Percentiles rank a stretch among this genome's conserved stretches.
phyloP scores from a whole-genome alignment of 2,329 filamentous ascomycete genomes.

The Truncatella angustata region DNA sequence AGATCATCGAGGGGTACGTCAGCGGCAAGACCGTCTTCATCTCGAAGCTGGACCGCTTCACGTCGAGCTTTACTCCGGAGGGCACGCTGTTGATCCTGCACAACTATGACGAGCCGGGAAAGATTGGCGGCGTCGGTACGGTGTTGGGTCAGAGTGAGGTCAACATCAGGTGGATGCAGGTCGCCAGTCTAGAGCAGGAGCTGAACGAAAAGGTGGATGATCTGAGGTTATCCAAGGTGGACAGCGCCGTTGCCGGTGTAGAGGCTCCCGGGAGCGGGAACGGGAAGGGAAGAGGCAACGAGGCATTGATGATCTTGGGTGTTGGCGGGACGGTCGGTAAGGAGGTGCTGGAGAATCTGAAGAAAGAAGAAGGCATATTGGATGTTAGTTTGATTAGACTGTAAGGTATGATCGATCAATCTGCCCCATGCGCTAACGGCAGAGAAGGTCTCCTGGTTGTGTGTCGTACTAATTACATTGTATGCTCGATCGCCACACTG shows the following conservation, averaged over 20 bases:
- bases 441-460: too few species aligned
- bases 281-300: slow-evolving; percentile 43
- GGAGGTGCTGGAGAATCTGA: slow-evolving; percentile 50
- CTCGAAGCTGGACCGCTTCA: slow-evolving; percentile 70
- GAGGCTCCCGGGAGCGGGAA: slow-evolving; percentile 18
- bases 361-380: slow-evolving; percentile 50
- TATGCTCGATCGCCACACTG: too few species aligned
- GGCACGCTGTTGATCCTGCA: slow-evolving; percentile 75
- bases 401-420: too few species aligned
- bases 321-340: slow-evolving; percentile 64
- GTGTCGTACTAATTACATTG: too few species aligned
- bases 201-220: not conserved
- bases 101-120: slow-evolving; percentile 79
- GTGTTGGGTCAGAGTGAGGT: slow-evolving; percentile 67
- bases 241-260: slow-evolving; percentile 18
- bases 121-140: slow-evolving; percentile 77
- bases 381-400: slow-evolving; percentile 52
- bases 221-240: slow-evolving; percentile 14
- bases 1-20: slow-evolving; percentile 65
- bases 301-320: slow-evolving; percentile 80
- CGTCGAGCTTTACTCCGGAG: slow-evolving; percentile 69
- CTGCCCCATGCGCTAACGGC: too few species aligned
- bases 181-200: slow-evolving; percentile 47
- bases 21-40: slow-evolving; percentile 66
- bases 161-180: slow-evolving; percentile 81